phyloP scores from a whole-genome alignment of 768 basidiomycete species.

The Sporobolomyces phaffii region DNA sequence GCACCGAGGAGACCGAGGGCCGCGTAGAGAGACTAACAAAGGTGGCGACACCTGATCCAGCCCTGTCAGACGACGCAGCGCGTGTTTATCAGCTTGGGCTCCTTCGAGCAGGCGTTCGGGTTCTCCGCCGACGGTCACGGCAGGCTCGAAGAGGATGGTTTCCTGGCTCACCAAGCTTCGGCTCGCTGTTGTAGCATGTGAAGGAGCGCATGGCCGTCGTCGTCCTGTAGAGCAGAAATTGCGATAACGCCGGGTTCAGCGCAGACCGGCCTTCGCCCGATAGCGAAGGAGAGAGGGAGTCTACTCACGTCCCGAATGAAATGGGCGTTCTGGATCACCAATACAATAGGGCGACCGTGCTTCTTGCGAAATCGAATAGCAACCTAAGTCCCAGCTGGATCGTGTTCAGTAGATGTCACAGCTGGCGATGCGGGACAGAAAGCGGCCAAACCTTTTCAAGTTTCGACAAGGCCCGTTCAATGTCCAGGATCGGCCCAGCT shows the following conservation, averaged over 20 bases:
- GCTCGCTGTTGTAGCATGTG: constrained; percentile 79
- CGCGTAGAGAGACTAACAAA: no score
- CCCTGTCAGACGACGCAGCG: no score
- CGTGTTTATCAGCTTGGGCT: no score
- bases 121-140: no score
- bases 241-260: no score
- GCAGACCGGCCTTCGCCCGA: no score
- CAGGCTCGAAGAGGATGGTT: constrained; percentile 48
- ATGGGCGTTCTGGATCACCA: constrained; percentile 75
- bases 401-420: no score
- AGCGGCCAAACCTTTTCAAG: constrained; percentile 50
- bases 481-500: constrained; percentile 72
- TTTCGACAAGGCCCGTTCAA: constrained; percentile 78
- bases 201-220: constrained; percentile 69
- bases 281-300: not conserved
- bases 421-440: not conserved
- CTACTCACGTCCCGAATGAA: constrained; percentile 52
- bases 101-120: no score
- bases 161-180: constrained; percentile 58
- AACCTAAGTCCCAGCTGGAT: no score
- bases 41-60: constrained; percentile 61
- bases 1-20: no score
- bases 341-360: constrained; percentile 63
- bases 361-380: constrained; percentile 60
- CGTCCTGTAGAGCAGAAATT: constrained; percentile 54